phyloP scores from a whole-genome alignment of 73 alveolate genomes.

The Uronychia setigera region DNA sequence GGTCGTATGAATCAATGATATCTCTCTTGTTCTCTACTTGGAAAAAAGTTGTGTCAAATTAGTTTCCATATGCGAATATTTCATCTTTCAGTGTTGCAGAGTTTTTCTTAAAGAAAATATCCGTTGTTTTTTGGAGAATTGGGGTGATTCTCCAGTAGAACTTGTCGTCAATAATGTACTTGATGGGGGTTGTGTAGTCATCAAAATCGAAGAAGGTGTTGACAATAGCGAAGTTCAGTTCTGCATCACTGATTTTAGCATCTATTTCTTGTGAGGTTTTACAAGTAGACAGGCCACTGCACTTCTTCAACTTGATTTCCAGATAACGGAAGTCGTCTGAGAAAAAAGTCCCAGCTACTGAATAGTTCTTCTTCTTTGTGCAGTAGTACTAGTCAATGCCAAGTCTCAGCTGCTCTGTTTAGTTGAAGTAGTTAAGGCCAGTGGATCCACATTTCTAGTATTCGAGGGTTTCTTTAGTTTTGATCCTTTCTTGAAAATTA shows the following conservation, averaged over 20 bases:
- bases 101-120: no score
- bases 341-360: constrained; percentile 3
- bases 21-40: constrained; percentile 35
- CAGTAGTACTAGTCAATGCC: constrained; percentile 15
- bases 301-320: not conserved
- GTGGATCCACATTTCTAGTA: no score
- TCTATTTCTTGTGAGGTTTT: not conserved
- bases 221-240: not conserved
- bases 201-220: constrained; percentile 11
- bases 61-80: constrained; percentile 11
- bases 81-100: no score
- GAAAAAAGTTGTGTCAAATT: constrained; percentile 10
- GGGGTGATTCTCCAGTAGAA: no score
- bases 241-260: not conserved
- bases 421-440: not conserved
- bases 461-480: no score
- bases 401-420: not conserved
- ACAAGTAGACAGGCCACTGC: not conserved
- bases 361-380: not conserved
- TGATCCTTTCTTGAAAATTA: no score
- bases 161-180: not conserved
- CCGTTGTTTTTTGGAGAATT: no score
- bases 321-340: not conserved
- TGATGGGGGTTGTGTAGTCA: not conserved
- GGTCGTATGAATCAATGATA: not conserved